phyloP scores from a whole-genome alignment of 352 stramenopile species.

The Detonula confervacea region DNA sequence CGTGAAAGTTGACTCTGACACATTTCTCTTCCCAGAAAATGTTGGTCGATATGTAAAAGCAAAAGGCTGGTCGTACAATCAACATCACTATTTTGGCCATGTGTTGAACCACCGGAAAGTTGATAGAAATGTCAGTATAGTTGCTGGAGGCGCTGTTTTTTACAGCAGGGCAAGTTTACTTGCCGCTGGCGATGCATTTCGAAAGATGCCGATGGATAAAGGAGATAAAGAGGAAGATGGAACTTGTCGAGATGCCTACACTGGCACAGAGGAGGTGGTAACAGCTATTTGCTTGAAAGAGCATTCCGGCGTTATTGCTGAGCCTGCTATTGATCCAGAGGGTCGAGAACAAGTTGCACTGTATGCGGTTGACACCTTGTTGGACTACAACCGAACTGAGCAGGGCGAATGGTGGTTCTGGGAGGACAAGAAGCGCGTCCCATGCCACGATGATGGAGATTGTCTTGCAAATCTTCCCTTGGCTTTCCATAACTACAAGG shows the following conservation, averaged over 20 bases:
- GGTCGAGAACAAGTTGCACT: constrained; percentile 47
- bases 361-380: constrained; percentile 22
- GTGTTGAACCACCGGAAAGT: constrained; percentile 28
- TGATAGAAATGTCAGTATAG: constrained; percentile 35
- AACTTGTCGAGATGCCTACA: constrained; percentile 50
- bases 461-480: constrained; percentile 45
- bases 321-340: constrained; percentile 42
- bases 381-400: constrained; percentile 54
- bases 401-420: constrained; percentile 69
- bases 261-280: constrained; percentile 50
- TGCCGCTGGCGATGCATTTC: constrained; percentile 49
- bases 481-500: constrained; percentile 61
- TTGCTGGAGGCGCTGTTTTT: constrained; percentile 45
- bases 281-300: constrained; percentile 43
- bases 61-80: constrained; percentile 43
- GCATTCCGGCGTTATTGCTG: constrained; percentile 48
- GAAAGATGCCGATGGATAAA: constrained; percentile 52
- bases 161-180: constrained; percentile 51
- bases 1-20: constrained; percentile 61
- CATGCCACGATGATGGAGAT: constrained; percentile 52
- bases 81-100: constrained; percentile 65
- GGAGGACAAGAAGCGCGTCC: constrained; percentile 44
- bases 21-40: constrained; percentile 62
- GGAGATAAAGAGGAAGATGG: constrained; percentile 35
- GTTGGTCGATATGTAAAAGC: constrained; percentile 49